A percentile compares a stretch with the other conserved stretches of the same genome.
Conservation (phyloP, 2,329 filamentous ascomycete species). For the Cytospora piceicola region DNA sequence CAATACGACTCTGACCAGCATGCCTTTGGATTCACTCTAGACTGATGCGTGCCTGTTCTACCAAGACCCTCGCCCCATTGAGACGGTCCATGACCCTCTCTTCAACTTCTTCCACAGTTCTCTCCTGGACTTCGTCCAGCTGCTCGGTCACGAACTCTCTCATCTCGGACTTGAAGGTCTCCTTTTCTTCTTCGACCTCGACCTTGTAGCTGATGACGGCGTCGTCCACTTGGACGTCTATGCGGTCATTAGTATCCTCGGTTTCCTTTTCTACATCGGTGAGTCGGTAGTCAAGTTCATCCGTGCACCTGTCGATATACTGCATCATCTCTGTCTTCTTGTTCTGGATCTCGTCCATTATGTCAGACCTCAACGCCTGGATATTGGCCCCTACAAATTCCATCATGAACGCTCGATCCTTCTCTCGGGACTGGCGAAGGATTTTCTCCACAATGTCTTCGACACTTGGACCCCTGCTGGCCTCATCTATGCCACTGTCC, state of each 20-base stretch:
- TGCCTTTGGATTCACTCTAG: background rate
- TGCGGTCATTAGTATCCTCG: background rate
- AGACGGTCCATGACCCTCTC: background rate
- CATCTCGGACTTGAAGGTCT: background rate
- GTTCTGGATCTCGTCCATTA: background rate
- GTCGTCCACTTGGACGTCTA: constrained; percentile 2
- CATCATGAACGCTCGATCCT: background rate
- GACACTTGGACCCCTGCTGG: background rate
- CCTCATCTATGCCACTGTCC: background rate
- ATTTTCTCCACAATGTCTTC: background rate
- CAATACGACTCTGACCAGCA: background rate
- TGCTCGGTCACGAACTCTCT: background rate
- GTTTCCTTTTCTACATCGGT: background rate
- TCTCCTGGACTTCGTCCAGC: background rate
- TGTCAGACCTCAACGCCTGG: background rate
- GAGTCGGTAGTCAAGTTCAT: background rate
- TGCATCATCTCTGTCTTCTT: background rate
- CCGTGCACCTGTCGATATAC: background rate
- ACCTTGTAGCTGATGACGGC: background rate
- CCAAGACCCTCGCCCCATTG: background rate
- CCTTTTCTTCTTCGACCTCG: background rate
- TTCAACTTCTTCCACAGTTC: background rate
- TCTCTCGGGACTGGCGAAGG: background rate
- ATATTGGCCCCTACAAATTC: background rate
- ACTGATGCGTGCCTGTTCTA: background rate